Conservation (phyloP, 2,329 filamentous ascomycete species). For the Colletotrichum lini region DNA sequence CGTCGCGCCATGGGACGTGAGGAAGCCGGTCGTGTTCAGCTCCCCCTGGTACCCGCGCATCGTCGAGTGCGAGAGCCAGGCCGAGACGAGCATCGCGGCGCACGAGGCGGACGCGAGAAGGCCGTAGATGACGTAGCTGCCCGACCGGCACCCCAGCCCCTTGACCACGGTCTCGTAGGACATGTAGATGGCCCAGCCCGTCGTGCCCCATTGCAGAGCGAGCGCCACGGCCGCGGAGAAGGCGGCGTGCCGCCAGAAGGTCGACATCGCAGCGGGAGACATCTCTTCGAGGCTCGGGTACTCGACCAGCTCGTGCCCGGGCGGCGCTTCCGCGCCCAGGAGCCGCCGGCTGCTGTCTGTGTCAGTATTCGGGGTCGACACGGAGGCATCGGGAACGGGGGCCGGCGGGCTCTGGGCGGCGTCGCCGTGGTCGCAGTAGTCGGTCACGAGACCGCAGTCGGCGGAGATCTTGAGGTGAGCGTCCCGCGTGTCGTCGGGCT, state of each 20-base stretch:
- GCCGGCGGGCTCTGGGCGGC: not conserved
- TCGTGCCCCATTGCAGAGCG: constrained; percentile 43
- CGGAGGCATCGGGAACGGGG: too few species aligned
- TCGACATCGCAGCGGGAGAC: not conserved
- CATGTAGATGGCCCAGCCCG: constrained; percentile 40
- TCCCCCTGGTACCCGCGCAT: not conserved
- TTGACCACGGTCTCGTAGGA: constrained; percentile 42
- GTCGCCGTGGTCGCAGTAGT: not conserved
- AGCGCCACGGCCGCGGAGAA: constrained; percentile 29
- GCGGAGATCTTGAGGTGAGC: not conserved
- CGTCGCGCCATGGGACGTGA: not conserved
- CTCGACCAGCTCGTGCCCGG: not conserved
- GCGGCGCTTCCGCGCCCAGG: not conserved
- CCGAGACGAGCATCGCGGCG: constrained; percentile 39
- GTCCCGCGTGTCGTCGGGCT: not conserved
- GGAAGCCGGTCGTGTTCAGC: too few species aligned
- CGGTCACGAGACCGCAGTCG: not conserved
- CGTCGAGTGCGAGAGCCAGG: constrained; percentile 9
- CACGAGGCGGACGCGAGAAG: constrained; percentile 31
- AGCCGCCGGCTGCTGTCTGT: not conserved
- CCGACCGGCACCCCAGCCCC: constrained; percentile 44
- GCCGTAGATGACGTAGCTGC: constrained; percentile 43
- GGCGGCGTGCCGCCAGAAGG: constrained; percentile 41
- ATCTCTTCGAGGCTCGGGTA: not conserved
- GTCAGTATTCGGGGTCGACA: too few species aligned